Base-by-base conservation (phyloP, 805 yeast genomes). In the Starmerella stigmatis region DNA sequence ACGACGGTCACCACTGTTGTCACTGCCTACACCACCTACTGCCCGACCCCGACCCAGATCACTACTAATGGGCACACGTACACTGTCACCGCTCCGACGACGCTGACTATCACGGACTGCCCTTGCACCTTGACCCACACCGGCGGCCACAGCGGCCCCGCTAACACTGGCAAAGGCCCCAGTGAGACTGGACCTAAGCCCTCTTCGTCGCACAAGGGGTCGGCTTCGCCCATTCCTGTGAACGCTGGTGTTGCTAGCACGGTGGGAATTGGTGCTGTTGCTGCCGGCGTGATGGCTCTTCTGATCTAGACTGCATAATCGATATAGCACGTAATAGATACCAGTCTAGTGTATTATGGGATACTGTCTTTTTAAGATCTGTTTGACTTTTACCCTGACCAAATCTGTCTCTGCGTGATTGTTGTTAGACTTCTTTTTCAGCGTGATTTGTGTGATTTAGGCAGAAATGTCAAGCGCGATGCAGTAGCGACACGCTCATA, bases 21-120 rank as follows among this genome's bases (percentile, higher is more conserved):
- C 13, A 28, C 23, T 4, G 21, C 15, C 33, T 38, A 41, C 19
- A 39, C 37, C 17, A 44, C 40, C 8, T 31, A 39, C 40, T 29
- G 31, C 36, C 27, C 41, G 13, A 31, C 36, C 36, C 46, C 40
- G 11, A 43, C 46, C 12, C 37, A 38, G 15, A 22, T 43, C 23
- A 17, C 13, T 11, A 37, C 46, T 15, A 41, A 46, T 30, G 44
- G 46, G 13, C 23, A 12, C 26, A 30, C 51, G 10, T 43, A 29
- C 41, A 49, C 48, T 8, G 45, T 36, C n/a, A 29, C 48, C 12
- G 42, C 29, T 3, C 22, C 51, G 12, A 42, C 46, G 16, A 39
- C 41, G 16, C 21, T 50, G 17, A 50, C 53, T 11, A 45, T 50
- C 39, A 50, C 51, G 9, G 42, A 50, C 46, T 50, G 53, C 32